Percentiles rank a stretch among this genome's conserved stretches.
Evolutionary conservation across 2,329 filamentous ascomycete genomes (phyloP).

Genomic region (Diplodia intermedia): DNA sequence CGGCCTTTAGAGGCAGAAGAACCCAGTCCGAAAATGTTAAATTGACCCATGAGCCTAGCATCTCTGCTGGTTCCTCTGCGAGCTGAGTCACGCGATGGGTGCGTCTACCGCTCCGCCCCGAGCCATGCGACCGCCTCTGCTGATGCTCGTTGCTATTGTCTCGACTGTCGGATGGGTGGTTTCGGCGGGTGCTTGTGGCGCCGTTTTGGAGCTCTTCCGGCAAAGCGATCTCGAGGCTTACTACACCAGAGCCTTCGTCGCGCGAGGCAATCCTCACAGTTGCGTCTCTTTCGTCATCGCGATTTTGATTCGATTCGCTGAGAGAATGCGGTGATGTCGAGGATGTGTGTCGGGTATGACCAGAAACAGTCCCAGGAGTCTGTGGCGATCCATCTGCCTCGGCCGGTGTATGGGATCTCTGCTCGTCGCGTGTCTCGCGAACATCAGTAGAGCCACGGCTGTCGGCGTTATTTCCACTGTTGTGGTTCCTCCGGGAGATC

Average conservation of each 20-base stretch:
- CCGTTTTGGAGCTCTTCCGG: constrained; percentile 43
- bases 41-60: constrained; percentile 44
- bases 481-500: constrained; percentile 5
- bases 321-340: constrained; percentile 38
- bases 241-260: constrained; percentile 41
- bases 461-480: not conserved
- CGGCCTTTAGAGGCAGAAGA: constrained; percentile 43
- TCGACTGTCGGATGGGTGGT: constrained; percentile 21
- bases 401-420: constrained; percentile 32
- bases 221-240: constrained; percentile 48
- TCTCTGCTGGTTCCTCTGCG: constrained; percentile 44
- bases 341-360: not conserved
- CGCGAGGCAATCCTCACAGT: constrained; percentile 49
- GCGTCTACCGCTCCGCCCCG: not conserved
- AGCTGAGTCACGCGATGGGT: constrained; percentile 48
- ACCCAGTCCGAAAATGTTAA: constrained; percentile 43
- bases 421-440: constrained; percentile 13
- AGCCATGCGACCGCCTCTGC: not conserved
- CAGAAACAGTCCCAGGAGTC: constrained; percentile 34
- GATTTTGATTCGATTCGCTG: constrained; percentile 38
- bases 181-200: constrained; percentile 35
- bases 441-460: not conserved
- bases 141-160: constrained; percentile 19
- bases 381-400: not conserved
- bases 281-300: constrained; percentile 43